Evolutionary conservation across 768 basidiomycete genomes (phyloP).

Genomic region (Mrakia frigida): DNA sequence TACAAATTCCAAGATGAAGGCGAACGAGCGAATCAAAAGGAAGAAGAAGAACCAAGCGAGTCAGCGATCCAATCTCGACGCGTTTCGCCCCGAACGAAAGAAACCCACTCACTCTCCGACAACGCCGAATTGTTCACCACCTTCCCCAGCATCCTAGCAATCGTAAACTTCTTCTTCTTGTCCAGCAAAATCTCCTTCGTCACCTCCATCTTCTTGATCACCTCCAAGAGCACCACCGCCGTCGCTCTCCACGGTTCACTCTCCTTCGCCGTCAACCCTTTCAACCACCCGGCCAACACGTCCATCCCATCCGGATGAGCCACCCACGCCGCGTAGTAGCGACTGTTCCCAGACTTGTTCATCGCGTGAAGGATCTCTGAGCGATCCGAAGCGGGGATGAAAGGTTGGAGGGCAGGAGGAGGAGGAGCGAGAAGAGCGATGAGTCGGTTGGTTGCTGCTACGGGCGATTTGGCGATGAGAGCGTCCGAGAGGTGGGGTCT

Average conservation of each 20-base stretch:
- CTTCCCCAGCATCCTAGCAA: neutral
- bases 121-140: neutral
- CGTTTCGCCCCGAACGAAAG: neutral
- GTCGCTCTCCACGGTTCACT: neutral
- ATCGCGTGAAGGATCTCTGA: neutral
- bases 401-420: neutral
- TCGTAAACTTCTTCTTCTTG: constrained; percentile 53
- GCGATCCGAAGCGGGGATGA: neutral
- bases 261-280: neutral
- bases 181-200: constrained; percentile 51
- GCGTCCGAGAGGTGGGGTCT: neutral
- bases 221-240: neutral
- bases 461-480: neutral
- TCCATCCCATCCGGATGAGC: neutral
- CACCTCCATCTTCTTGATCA: neutral
- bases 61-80: neutral
- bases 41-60: neutral
- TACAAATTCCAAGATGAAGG: neutral
- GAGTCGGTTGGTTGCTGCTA: neutral
- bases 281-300: neutral
- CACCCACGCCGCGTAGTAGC: neutral
- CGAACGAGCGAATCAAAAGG: neutral
- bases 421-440: neutral
- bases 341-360: neutral
- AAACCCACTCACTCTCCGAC: neutral